A percentile compares a stretch with the other conserved stretches of the same genome.
phyloP scores from a whole-genome alignment of 768 basidiomycete genomes.

The Phlegmacium glaucopus region DNA sequence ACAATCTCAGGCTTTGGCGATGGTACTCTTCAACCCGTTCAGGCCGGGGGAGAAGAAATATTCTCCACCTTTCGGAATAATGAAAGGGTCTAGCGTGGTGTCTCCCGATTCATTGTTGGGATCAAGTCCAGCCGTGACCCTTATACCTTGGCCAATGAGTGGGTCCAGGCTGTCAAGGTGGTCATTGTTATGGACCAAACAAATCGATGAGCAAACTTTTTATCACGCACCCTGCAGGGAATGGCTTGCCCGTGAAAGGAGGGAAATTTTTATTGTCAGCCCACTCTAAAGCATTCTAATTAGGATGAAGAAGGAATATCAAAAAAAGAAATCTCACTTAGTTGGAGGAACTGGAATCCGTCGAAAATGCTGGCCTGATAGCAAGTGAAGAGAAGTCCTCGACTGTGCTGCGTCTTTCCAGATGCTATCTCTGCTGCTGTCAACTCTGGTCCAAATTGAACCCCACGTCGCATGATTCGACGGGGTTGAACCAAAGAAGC shows the following conservation, averaged over 20 bases:
- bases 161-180: slow-evolving; percentile 17
- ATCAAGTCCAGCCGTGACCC: slow-evolving; percentile 37
- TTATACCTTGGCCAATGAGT: slow-evolving; percentile 21
- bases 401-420: slow-evolving; percentile 40
- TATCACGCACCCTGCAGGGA: slow-evolving; percentile 28
- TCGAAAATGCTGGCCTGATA: slow-evolving; percentile 39
- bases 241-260: slow-evolving; percentile 21
- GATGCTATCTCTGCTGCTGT: slow-evolving; percentile 31
- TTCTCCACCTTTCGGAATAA: slow-evolving; percentile 47
- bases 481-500: slow-evolving; percentile 21
- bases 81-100: slow-evolving; percentile 33
- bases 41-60: slow-evolving; percentile 53
- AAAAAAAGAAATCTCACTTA: slow-evolving; percentile 21
- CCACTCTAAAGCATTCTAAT: slow-evolving; percentile 26
- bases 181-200: no score
- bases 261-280: slow-evolving; percentile 36
- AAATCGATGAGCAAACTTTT: neutral
- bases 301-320: neutral
- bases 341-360: slow-evolving; percentile 42
- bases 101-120: slow-evolving; percentile 40
- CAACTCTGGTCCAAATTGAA: slow-evolving; percentile 52
- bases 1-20: slow-evolving; percentile 8
- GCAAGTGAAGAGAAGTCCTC: slow-evolving; percentile 44
- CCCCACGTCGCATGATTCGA: slow-evolving; percentile 46
- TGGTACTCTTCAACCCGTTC: slow-evolving; percentile 37